Base-by-base conservation (phyloP, 176 grass and related monocot species). In the Luzula sylvatica region DNA sequence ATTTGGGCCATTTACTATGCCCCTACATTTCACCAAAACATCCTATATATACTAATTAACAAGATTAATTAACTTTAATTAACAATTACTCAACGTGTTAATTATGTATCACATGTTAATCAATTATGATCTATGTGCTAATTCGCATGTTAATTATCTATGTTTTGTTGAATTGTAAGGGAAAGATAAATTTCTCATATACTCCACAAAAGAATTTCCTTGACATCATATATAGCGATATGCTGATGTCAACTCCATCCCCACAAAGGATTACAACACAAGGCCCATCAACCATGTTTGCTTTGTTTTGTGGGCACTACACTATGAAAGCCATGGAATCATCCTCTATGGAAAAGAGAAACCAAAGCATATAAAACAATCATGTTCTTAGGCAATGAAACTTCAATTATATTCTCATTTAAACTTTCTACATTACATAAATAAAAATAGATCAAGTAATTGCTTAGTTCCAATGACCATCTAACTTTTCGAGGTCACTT, bases 291-390 rank as follows among this genome's bases (percentile, higher is more conserved):
- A 57, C 14, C 52, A 30, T 18, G 25, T 61, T 16, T 53, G 46
- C 70, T 80, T 80, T 64, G 64, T 60, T 74, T 75, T 67, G 59
- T 75, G 58, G 58, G 70, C 65, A 75, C 75, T 70, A 22, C 42
- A 84, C 23, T 42, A 64, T 49, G 59, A 64, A 64, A 11, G 59
- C 38, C 59, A n/a, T 32, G 25, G 59, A 64, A 48, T 30, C 23
- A 64, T 64, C 58, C 58, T 55, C 20, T 25, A 35, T 67, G 68
- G 16, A 61, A 47, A 55, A 74, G 48, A 52, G 12, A 23, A 48
- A 61, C 27, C 60, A 55, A 43, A 30, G 56, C 70, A 75, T 72
- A 42, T 42, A 77, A 46, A 45, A 16, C 65, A 42, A 45, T 29
- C 18, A 28, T 17, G 2, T 19, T 3, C 19, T 18, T 7, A 44